These are phyloP conservation scores for Pharnaceum exiguum DNA, from an alignment of 148 eudicot genomes.

Conservation along the genomic window DNA sequence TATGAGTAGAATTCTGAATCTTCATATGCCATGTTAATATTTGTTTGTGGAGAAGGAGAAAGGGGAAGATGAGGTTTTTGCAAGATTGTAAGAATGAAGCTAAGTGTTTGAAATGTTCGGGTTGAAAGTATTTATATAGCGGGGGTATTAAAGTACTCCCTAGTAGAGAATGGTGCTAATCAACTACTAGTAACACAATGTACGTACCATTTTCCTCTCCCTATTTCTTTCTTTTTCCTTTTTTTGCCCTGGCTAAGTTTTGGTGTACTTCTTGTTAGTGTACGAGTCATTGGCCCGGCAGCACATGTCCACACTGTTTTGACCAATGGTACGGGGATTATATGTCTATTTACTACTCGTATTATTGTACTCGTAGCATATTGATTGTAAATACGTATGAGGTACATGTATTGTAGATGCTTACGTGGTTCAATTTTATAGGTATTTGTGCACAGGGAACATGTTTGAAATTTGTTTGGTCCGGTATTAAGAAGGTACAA, in stretches of 20 bases:
- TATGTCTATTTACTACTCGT: too few species aligned
- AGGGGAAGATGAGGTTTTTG: constrained; percentile 1
- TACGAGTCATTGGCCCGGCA: constrained; percentile 15
- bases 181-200: not conserved
- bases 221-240: too few species aligned
- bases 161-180: not conserved
- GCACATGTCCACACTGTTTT: constrained; percentile 35
- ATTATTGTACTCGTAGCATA: not conserved
- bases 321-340: constrained; percentile 19
- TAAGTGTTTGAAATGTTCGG: not conserved
- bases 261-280: constrained; percentile 15
- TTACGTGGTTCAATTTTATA: constrained; percentile 24
- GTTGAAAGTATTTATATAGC: constrained; percentile 8
- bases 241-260: too few species aligned
- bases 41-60: not conserved
- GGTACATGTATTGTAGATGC: constrained; percentile 3
- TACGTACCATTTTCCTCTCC: too few species aligned
- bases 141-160: not conserved
- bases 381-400: not conserved
- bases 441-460: constrained; percentile 26
- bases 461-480: constrained; percentile 9
- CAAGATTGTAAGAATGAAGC: not conserved
- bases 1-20: constrained; percentile 29
- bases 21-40: constrained; percentile 23
- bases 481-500: not conserved